Evolutionary conservation across 2,329 filamentous ascomycete species (phyloP).

Genomic region (Zymoseptoria brevis): DNA sequence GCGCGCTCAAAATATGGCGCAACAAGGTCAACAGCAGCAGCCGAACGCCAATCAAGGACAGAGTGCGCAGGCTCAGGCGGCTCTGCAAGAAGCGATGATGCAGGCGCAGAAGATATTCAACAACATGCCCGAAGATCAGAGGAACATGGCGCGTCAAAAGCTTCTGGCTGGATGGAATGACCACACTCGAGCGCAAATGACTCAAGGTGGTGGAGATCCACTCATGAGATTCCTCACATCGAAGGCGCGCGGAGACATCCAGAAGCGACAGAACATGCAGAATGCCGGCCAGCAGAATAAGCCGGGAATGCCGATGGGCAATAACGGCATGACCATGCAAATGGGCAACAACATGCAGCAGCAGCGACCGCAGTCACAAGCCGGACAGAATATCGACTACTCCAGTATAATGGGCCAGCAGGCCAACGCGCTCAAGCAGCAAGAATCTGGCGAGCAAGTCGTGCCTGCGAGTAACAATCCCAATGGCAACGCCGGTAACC

Average conservation of each 20-base stretch:
- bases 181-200: constrained; percentile 12
- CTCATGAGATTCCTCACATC: constrained; percentile 15
- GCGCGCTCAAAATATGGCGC: constrained; percentile 10
- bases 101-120: constrained; percentile 16
- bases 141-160: constrained; percentile 15
- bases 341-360: constrained; percentile 23
- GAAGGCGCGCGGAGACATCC: constrained; percentile 6
- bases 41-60: constrained; percentile 11
- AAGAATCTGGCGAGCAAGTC: constrained; percentile 55
- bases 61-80: constrained; percentile 1
- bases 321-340: constrained; percentile 31
- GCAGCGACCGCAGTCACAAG: constrained; percentile 34
- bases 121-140: constrained; percentile 21
- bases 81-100: constrained; percentile 13
- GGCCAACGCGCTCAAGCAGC: constrained; percentile 52
- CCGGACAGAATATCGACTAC: constrained; percentile 35
- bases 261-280: constrained; percentile 9
- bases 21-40: constrained; percentile 8
- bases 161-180: constrained; percentile 15
- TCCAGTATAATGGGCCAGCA: constrained; percentile 54
- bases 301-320: constrained; percentile 24
- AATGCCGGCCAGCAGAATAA: constrained; percentile 9
- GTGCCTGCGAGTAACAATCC: constrained; percentile 54
- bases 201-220: constrained; percentile 17
- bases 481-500: constrained; percentile 30